Conservation (phyloP, 495 filamentous ascomycete species). For the Lentithecium fluviatile region DNA sequence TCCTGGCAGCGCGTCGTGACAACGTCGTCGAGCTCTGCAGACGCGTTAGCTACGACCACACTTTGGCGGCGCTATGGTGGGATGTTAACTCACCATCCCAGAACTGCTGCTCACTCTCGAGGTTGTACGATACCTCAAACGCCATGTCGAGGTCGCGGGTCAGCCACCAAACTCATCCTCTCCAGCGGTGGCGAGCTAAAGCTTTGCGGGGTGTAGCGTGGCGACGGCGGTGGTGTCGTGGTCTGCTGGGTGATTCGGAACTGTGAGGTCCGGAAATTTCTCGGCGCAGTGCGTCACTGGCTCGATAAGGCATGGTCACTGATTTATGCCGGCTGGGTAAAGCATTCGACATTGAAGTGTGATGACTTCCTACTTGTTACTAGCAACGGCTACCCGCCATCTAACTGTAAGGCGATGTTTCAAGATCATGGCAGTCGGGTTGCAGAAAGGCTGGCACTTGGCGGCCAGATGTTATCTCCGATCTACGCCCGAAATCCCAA, state of each 20-base stretch:
- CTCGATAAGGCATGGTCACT: too few relatives aligned
- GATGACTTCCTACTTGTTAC: too few relatives aligned
- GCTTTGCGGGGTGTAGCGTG: slow-evolving; percentile 2
- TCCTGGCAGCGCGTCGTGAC: slow-evolving; percentile 68
- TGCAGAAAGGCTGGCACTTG: too few relatives aligned
- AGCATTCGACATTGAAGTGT: too few relatives aligned
- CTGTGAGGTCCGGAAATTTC: not conserved
- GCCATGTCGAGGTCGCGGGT: slow-evolving; percentile 50
- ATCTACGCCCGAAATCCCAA: too few relatives aligned
- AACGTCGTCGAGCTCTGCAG: slow-evolving; percentile 75
- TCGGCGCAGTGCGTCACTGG: too few relatives aligned
- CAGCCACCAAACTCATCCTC: slow-evolving; percentile 34
- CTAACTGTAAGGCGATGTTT: too few relatives aligned
- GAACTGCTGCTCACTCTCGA: slow-evolving; percentile 88
- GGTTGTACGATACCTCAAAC: slow-evolving; percentile 62
- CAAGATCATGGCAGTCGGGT: too few relatives aligned
- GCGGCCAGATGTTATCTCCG: too few relatives aligned
- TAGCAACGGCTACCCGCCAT: too few relatives aligned
- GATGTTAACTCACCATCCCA: slow-evolving; percentile 76
- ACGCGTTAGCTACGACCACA: slow-evolving; percentile 14
- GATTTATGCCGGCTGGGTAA: too few relatives aligned
- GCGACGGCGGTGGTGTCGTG: not conserved
- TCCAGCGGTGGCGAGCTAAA: slow-evolving; percentile 3
- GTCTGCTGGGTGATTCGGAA: not conserved
- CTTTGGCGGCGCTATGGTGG: slow-evolving; percentile 16